A percentile compares a stretch with the other conserved stretches of the same genome.
Evolutionary conservation across 2,329 filamentous ascomycete species (phyloP).

Genomic region (Fusarium xyrophilum): DNA sequence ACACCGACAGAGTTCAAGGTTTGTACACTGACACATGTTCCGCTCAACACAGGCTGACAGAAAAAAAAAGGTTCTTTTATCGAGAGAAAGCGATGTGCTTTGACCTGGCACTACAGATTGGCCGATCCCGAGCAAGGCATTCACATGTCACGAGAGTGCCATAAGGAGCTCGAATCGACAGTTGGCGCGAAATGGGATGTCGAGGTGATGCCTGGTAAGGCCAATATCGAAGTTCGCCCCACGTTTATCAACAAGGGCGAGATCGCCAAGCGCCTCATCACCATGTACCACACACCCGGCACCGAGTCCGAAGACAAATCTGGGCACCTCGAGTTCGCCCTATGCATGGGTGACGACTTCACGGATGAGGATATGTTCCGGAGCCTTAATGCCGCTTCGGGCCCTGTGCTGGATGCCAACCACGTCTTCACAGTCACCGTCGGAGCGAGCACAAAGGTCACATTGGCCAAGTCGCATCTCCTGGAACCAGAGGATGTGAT

Average conservation of each 20-base stretch:
- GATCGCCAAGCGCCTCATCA: conserved; percentile 84
- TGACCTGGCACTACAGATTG: conserved; percentile 97
- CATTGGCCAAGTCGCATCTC: conserved; percentile 87
- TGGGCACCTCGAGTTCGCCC: conserved; percentile 78
- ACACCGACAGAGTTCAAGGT: conserved; percentile 86
- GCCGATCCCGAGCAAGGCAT: conserved; percentile 85
- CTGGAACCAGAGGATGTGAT: conserved; percentile 90
- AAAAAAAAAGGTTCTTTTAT: conserved; percentile 79
- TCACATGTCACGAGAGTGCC: conserved; percentile 81
- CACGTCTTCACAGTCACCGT: conserved; percentile 91
- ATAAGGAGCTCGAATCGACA: conserved; percentile 78
- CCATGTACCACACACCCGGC: conserved; percentile 67
- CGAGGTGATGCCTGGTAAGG: conserved; percentile 96
- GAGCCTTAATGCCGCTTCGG: conserved; percentile 68
- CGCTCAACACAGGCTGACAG: conserved; percentile 2
- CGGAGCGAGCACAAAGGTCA: conserved; percentile 89
- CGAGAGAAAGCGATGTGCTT: conserved; percentile 89
- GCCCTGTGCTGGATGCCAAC: conserved; percentile 60
- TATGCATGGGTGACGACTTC: conserved; percentile 94
- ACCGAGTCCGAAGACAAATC: conserved; percentile 54
- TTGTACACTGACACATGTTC: conserved; percentile 42
- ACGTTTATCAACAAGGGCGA: conserved; percentile 98
- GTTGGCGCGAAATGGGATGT: conserved; percentile 85
- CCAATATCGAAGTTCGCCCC: conserved; percentile 95
- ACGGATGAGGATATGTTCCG: conserved; percentile 98